Conservation (phyloP, 805 yeast species). For the Candida manassasensis region DNA sequence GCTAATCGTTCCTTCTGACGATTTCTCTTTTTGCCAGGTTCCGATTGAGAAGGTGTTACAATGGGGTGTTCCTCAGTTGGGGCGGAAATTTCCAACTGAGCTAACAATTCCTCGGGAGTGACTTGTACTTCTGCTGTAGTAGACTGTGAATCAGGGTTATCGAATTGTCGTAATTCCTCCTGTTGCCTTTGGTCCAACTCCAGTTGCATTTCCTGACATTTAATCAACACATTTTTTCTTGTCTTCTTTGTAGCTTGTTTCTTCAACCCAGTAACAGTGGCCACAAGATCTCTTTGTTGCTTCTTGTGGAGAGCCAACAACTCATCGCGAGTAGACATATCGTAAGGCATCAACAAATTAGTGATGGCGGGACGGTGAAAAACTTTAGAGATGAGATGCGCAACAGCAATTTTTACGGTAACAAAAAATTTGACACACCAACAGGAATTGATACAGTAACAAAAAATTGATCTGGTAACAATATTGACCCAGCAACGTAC, state of each 20-base stretch:
- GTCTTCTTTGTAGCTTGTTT: slow-evolving; percentile 81
- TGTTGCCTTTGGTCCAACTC: slow-evolving; percentile 52
- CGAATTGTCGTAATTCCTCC: slow-evolving; percentile 39
- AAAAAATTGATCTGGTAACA: too few species aligned
- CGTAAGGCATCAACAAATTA: too few species aligned
- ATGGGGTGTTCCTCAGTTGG: neutral
- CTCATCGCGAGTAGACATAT: too few species aligned
- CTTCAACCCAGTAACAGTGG: slow-evolving; percentile 68
- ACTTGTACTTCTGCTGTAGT: slow-evolving; percentile 25
- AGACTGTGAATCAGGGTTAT: slow-evolving; percentile 6
- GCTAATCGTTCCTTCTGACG: slow-evolving; percentile 83
- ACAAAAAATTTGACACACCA: too few species aligned
- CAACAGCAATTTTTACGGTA: too few species aligned
- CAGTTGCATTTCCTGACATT: slow-evolving; percentile 56
- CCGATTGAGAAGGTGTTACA: neutral
- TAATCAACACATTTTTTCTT: slow-evolving; percentile 57
- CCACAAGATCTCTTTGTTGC: slow-evolving; percentile 62
- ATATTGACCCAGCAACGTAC: too few species aligned
- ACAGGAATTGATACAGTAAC: too few species aligned
- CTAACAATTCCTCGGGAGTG: slow-evolving; percentile 65
- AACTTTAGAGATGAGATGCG: too few species aligned
- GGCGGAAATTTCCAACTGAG: slow-evolving; percentile 37
- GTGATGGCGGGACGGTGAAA: too few species aligned
- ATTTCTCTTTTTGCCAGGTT: slow-evolving; percentile 47
- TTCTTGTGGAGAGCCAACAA: slow-evolving; percentile 59